Evolutionary conservation across 192 early-diverging fungal genomes (phyloP), one percentile per base, ranked within the genome.

Genomic region (Coemansia sp.): DNA sequence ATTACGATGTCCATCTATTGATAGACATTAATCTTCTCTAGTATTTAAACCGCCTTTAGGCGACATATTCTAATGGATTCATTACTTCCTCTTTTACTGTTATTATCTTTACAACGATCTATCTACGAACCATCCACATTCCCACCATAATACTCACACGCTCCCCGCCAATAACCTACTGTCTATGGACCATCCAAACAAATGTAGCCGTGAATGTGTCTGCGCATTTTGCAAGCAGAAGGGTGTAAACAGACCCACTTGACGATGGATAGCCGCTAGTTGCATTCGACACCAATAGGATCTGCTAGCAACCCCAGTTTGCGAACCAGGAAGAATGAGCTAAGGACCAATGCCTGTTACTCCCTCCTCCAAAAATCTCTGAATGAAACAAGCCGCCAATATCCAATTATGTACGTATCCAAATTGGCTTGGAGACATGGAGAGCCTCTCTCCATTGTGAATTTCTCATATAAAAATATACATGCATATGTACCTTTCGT

Each of bases 221-320:
- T 69, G 67, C 42, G 44, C 46, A 2, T 69, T 59, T 42, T 69
- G 67, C 60, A 61, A 62, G 36, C 66, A 57, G 31, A 33, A 57
- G 31, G 54, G 54, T 2, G 54, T 33, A 57, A 57, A 34, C 54
- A 34, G 54, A n/a, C 51, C 51, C 51, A 4, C 54, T 57, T 57
- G 54, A 57, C 31, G 54, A 57, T n/a, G 11, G 54, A 57, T 35
- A 57, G 2, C 29, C 27, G 29, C 16, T 10, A 4, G 51, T 31
- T 29, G 51, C 46, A 21, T 5, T 50, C 46, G 19, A 10, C 46
- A 9, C 8, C 44, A n/a, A 6, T 5, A n/a, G 19, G 46, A 21
- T 9, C 46, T 9, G 6, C 8, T 21, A 9, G 21, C 46, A 24
- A 24, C n/a, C 19, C 29, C 11, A 1, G 10, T 31, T 31, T 16